A percentile compares a stretch with the other conserved stretches of the same genome.
Evolutionary conservation across 768 basidiomycete species (phyloP).

Genomic region (Rhodotorula graminis): DNA sequence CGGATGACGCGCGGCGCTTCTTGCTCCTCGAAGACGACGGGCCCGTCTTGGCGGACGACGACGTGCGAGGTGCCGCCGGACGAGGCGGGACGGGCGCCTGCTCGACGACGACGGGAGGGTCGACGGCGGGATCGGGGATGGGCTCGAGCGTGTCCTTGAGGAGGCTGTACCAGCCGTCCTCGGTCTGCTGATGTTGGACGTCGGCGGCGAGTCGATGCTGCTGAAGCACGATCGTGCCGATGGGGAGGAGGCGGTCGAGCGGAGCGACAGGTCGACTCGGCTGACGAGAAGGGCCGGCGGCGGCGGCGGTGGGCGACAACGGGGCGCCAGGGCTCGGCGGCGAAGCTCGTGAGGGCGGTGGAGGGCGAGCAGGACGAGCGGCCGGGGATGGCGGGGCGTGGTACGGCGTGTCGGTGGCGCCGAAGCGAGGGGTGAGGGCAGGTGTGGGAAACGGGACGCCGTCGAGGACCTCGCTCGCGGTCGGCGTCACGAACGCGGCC

Average conservation of each 20-base stretch:
- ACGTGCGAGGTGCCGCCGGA: neutral
- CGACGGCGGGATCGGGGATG: neutral
- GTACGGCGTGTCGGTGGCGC: neutral
- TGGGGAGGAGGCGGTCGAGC: slow-evolving; percentile 15
- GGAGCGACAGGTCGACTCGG: neutral
- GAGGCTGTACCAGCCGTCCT: slow-evolving; percentile 11
- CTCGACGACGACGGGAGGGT: neutral
- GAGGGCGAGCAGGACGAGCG: neutral
- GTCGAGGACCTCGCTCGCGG: too few relatives aligned
- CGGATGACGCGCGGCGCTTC: neutral
- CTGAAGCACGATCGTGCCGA: slow-evolving; percentile 11
- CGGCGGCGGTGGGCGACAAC: too few relatives aligned
- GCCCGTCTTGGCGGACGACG: neutral
- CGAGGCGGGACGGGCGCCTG: too few relatives aligned
- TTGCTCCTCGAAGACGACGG: neutral
- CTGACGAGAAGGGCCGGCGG: neutral
- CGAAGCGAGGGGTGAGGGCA: neutral
- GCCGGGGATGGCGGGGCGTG: neutral
- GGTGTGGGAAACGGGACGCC: neutral
- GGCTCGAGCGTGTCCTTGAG: neutral
- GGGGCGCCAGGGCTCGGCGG: too few relatives aligned
- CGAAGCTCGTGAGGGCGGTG: too few relatives aligned
- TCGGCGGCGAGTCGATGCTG: neutral
- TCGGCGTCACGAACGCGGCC: too few relatives aligned
- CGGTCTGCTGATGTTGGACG: neutral